phyloP scores from a whole-genome alignment of 495 filamentous ascomycete species.

The Schizothecium vesticola region DNA sequence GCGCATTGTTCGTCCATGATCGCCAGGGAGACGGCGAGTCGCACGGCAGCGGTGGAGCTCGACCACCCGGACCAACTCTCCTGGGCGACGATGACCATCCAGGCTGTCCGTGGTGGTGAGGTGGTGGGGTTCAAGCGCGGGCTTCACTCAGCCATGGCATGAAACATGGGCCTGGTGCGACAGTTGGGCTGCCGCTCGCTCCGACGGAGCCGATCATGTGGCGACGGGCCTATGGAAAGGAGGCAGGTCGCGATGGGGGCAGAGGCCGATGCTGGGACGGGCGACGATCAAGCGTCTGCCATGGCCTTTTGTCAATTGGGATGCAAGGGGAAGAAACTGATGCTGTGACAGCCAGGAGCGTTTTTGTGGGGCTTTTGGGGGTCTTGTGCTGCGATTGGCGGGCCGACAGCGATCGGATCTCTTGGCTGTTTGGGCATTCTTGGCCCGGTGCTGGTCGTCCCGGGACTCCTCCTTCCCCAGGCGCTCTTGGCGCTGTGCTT shows the following conservation, averaged over 20 bases:
- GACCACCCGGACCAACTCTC: neutral
- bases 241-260: neutral
- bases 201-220: neutral
- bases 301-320: neutral
- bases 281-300: neutral
- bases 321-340: conserved; percentile 4
- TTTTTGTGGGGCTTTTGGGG: neutral
- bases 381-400: neutral
- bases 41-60: neutral
- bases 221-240: neutral
- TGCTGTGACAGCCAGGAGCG: neutral
- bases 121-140: neutral
- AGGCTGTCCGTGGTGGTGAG: neutral
- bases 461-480: neutral
- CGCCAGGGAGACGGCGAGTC: conserved; percentile 5
- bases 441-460: neutral
- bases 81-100: neutral
- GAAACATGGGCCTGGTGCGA: conserved; percentile 9
- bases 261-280: neutral
- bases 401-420: neutral
- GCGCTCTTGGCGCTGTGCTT: neutral
- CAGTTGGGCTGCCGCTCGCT: neutral
- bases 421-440: neutral
- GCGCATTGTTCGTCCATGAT: neutral
- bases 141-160: neutral